Base-by-base conservation (phyloP, 1,284 basidiomycete species). In the Phaffia rhodozyma region DNA sequence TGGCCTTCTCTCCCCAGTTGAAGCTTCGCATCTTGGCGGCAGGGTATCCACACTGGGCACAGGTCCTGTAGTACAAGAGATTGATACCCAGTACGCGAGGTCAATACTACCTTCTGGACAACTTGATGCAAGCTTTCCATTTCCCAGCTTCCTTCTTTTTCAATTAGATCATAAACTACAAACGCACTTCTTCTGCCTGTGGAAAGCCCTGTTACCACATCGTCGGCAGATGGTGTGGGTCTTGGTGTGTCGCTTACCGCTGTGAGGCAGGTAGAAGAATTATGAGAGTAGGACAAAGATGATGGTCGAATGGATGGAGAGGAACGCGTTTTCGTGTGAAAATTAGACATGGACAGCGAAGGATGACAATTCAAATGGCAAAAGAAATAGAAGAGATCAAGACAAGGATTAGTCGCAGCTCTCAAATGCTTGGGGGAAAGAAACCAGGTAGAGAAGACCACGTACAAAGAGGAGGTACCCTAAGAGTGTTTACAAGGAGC, bases 191-290 rank as follows among this genome's bases (percentile, higher is more conserved):
- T 97, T 88, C 80, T 97, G 93, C 79, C 85, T 86, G 85, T 97
- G 93, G 84, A 96, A 92, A 52, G 90, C 83, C 69, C 91, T 86
- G 78, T 84, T 83, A 72, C 91, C 90, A 80, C 92, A 97, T 75
- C 92, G 88, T 75, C 91, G 84, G 84, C 91, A 96, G 73, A 94
- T 84, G 67, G 92, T 96, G 85, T 97, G 94, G 74, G 90, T 87
- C 84, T 98, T 98, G 74, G 91, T 91, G 86, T 96, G 93, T 77
- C 89, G 83, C 83, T 93, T 93, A 90, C 91, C 90, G 78, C 75
- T 77, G 66, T 53, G 20, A 30, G 49, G 13, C 32, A 29, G 23
- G 27, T 9, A 53, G 32, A 53, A 18, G 25, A 20, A 32, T 53
- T 53, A 27, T 53, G 2, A 2, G 38, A 16, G 13, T 11, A 16